A percentile compares a stretch with the other conserved stretches of the same genome.
phyloP scores from a whole-genome alignment of 1,284 basidiomycete genomes.

The Cutaneotrichosporon cyanovorans region DNA sequence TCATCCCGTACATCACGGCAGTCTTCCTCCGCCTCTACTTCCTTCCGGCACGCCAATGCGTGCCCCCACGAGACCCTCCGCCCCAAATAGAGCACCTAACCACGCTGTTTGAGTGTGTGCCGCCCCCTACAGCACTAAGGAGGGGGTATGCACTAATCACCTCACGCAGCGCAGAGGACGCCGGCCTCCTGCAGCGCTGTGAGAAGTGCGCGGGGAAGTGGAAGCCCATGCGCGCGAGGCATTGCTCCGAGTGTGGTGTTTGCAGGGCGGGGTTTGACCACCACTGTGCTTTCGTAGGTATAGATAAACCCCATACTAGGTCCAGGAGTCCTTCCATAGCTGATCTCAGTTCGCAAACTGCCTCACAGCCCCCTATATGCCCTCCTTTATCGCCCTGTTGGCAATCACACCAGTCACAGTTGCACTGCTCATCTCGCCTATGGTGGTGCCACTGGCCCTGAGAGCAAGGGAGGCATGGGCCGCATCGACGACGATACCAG shows the following conservation, averaged over 20 bases:
- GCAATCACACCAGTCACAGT: constrained; percentile 22
- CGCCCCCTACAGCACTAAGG: constrained; percentile 14
- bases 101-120: constrained; percentile 29
- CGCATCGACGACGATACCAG: constrained; percentile 8
- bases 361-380: constrained; percentile 35
- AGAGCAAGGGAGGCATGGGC: constrained; percentile 21
- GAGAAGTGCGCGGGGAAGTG: constrained; percentile 22
- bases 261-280: constrained; percentile 42
- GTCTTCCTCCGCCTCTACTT: constrained; percentile 36
- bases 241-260: constrained; percentile 37
- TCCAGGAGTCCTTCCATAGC: no score
- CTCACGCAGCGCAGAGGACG: background rate
- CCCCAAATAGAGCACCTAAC: constrained; percentile 1
- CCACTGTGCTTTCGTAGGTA: constrained; percentile 38
- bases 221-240: constrained; percentile 38
- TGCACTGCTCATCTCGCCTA: constrained; percentile 19
- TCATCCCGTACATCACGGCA: constrained; percentile 18
- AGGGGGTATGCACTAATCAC: background rate
- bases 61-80: constrained; percentile 26
- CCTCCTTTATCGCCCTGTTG: constrained; percentile 28
- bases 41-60: constrained; percentile 26
- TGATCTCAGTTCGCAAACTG: constrained; percentile 38
- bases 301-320: no score
- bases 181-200: constrained; percentile 2
- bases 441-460: constrained; percentile 9